Evolutionary conservation across 139 green algal genomes (phyloP), one percentile per base, ranked within the genome.

Genomic region (Chlorella sorokiniana): DNA sequence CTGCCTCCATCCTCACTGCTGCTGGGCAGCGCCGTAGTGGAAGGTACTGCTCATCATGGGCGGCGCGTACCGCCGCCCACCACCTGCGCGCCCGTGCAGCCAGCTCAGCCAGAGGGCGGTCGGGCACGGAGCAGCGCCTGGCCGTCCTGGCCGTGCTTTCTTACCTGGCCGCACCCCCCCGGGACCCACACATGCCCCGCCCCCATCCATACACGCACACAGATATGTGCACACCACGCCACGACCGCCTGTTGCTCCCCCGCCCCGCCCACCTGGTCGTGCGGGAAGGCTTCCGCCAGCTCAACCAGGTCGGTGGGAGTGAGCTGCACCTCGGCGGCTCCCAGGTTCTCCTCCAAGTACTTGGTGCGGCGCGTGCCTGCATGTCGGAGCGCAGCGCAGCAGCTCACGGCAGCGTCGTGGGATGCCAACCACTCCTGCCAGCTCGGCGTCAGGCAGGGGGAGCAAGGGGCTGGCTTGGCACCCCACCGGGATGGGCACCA

Each of bases 401-500:
- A n/a, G 23, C 22, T 33, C 48, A 59, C 48, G 14, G 16, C 48
- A 59, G 48, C 14, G 48, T 25, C 14, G 48, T 11, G 11, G 48
- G 11, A 59, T 25, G 16, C 48, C 48, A 59, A 59, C 11, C 14
- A 59, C 14, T 11, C 16, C 48, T 25, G 14, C 14, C 48, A 59
- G 48, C 14, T 59, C 48, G 14, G 16, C 14, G 48, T 25, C 48
- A 59, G 48, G 20, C 54, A 31, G 20, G 14, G 54, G 54, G 5
- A 29, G 20, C 54, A 29, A 23, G 14, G 54, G 54, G n/a, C n/a
- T n/a, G n/a, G n/a, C n/a, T n/a, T n/a, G n/a, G n/a, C 22, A 16
- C 65, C 9, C 48, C 65, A 48, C 75, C 23, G 92, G 92, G 56
- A 96, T 96, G 59, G 92, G 88, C 68, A 94, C 82, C 4, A 96